phyloP scores from a whole-genome alignment of 2,329 filamentous ascomycete genomes.

The Fusarium sp. region DNA sequence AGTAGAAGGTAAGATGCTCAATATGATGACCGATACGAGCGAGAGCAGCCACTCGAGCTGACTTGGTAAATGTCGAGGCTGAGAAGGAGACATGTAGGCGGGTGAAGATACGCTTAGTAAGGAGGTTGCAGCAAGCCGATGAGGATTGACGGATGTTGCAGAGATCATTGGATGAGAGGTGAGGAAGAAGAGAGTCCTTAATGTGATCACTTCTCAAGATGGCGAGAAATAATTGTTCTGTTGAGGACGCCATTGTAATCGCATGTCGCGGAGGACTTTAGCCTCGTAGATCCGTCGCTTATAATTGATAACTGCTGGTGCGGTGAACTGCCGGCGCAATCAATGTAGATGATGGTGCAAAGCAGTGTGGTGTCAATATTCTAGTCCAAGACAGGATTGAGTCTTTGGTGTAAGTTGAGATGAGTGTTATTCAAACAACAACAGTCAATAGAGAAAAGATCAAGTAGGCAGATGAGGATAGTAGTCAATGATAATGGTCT shows the following conservation, averaged over 20 bases:
- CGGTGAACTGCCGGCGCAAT: background rate
- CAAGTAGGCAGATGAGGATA: background rate
- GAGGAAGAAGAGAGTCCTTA: slow-evolving; percentile 59
- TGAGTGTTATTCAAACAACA: background rate
- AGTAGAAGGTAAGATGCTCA: slow-evolving; percentile 78
- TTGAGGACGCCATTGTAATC: slow-evolving; percentile 60
- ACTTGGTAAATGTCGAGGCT: slow-evolving; percentile 78
- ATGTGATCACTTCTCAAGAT: slow-evolving; percentile 63
- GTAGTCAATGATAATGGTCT: background rate
- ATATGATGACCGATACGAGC: slow-evolving; percentile 81
- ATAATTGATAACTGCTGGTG: background rate
- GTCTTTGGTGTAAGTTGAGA: slow-evolving; percentile 5
- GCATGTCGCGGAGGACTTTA: slow-evolving; percentile 54
- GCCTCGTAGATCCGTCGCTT: slow-evolving; percentile 1
- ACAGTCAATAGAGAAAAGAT: slow-evolving; percentile 19
- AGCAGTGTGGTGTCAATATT: slow-evolving; percentile 22
- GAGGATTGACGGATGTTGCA: slow-evolving; percentile 72
- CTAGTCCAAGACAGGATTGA: background rate
- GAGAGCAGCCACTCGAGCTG: slow-evolving; percentile 76
- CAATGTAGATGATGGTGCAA: slow-evolving; percentile 19
- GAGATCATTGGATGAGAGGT: slow-evolving; percentile 61
- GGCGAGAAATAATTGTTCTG: slow-evolving; percentile 61
- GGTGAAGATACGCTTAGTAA: slow-evolving; percentile 75
- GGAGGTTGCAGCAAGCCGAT: slow-evolving; percentile 74
- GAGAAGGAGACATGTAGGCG: slow-evolving; percentile 76